Conservation (phyloP, 352 stramenopile species). For the Albugo candida region DNA sequence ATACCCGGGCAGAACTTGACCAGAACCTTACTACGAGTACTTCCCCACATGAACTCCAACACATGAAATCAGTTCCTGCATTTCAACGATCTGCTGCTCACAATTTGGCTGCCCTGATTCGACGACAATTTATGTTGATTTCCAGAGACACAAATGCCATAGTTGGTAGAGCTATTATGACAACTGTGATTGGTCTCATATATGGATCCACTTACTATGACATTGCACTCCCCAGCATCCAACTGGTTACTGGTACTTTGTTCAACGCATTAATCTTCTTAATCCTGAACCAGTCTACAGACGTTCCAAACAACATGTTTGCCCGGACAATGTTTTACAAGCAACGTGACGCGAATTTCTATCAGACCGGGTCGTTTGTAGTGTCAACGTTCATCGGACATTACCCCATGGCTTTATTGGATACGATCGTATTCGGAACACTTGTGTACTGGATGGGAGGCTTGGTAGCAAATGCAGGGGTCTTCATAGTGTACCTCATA, state of each 20-base stretch:
- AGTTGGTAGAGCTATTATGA: conserved; percentile 13
- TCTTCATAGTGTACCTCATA: conserved; percentile 19
- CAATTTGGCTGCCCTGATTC: conserved; percentile 19
- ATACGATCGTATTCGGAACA: conserved; percentile 53
- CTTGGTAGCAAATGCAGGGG: conserved; percentile 14
- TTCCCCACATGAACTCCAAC: conserved; percentile 9
- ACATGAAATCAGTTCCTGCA: conserved; percentile 16
- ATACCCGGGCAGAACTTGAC: conserved; percentile 15
- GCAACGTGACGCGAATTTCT: conserved; percentile 61
- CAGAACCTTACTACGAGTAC: conserved; percentile 7
- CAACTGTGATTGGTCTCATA: conserved; percentile 20
- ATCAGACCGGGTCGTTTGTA: conserved; percentile 50
- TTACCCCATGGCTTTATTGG: conserved; percentile 22
- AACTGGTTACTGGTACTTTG: conserved; percentile 34
- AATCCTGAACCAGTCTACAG: conserved; percentile 38
- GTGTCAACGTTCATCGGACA: conserved; percentile 19
- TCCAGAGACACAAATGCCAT: conserved; percentile 20
- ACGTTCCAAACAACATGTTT: conserved; percentile 35
- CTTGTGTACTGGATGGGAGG: conserved; percentile 68
- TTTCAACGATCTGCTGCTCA: conserved; percentile 19
- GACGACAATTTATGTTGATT: conserved; percentile 18
- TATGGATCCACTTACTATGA: conserved; percentile 20
- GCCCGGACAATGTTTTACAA: conserved; percentile 46
- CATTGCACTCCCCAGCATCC: conserved; percentile 14
- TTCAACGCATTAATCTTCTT: conserved; percentile 67